Evolutionary conservation across 371 early-diverging fungal species (phyloP), one percentile per base, ranked within the genome.

Genomic region (Mucor velutinosus): DNA sequence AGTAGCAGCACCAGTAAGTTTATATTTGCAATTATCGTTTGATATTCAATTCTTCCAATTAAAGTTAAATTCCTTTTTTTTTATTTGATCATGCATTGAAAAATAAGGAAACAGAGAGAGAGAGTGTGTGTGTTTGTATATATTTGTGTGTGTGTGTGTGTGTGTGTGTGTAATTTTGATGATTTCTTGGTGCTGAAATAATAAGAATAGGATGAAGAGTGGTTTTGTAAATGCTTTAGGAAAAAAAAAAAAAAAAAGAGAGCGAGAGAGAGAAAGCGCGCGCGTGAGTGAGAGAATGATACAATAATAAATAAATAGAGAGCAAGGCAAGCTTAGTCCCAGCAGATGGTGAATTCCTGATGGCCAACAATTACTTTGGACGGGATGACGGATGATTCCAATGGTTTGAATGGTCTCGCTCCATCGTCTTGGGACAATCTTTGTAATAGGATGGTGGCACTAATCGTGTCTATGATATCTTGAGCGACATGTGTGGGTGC

Each of bases 391-490:
- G 66, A 58, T 7, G 71, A 63, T 15, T 68, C 67, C 8, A 72
- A 27, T 32, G 78, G 79, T 12, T 72, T 72, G 58, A 76, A 82
- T 7, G 87, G 87, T 23, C 84, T 74, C 19, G 72, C 73, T 15
- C 88, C 88, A 68, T 83, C 79, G 60, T 87, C 86, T 57, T 79
- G 83, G 0, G 86, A 86, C 57, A 88, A 72, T n/a, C 83, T 72
- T 61, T 85, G 85, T 8, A 88, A 73, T 6, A 80, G 69, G 39
- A 85, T 77, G 17, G 84, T 81, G 8, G 88, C 86, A 65, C 80
- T 81, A 64, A 87, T 81, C 17, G 84, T 80, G 47, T 86, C 88
- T 30, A 84, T 78, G 29, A 84, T 77, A 39, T 86, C 86, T 58
- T 65, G 65, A 37, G 60, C 61, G n/a, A 65, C 65, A 61, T 55